Evolutionary conservation across 2,329 filamentous ascomycete species (phyloP).

Genomic region (Sporothrix euskadiensis): DNA sequence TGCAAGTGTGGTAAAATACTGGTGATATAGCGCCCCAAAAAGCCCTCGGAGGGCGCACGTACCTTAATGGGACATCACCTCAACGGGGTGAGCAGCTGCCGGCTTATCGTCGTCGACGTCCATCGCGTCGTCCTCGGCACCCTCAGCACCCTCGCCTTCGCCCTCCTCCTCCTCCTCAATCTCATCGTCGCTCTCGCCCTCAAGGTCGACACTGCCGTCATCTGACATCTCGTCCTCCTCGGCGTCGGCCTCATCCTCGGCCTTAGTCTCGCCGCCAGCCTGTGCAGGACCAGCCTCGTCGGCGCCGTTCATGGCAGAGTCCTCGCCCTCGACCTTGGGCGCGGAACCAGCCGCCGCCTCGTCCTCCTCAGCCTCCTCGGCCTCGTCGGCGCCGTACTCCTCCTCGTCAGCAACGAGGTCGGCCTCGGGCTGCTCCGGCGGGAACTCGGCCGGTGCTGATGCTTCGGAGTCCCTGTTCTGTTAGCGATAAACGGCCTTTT

Average conservation of each 20-base stretch:
- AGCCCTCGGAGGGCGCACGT: no score
- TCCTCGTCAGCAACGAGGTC: slow-evolving; percentile 83
- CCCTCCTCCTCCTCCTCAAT: slow-evolving; percentile 40
- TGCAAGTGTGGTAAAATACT: neutral
- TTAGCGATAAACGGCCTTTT: no score
- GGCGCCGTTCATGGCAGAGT: slow-evolving; percentile 41
- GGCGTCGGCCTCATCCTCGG: slow-evolving; percentile 34
- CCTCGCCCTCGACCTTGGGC: slow-evolving; percentile 32
- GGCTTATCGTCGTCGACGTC: slow-evolving; percentile 41
- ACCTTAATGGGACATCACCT: slow-evolving; percentile 37
- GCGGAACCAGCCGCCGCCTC: slow-evolving; percentile 35
- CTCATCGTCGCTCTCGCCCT: slow-evolving; percentile 45
- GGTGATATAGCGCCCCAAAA: no score
- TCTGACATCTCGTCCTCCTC: slow-evolving; percentile 44
- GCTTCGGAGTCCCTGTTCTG: slow-evolving; percentile 86
- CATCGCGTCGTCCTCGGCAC: slow-evolving; percentile 41
- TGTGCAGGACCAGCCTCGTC: slow-evolving; percentile 31
- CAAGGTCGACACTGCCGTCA: slow-evolving; percentile 45
- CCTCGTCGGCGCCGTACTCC: slow-evolving; percentile 88
- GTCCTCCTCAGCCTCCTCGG: slow-evolving; percentile 65
- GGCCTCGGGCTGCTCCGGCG: slow-evolving; percentile 95
- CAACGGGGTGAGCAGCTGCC: slow-evolving; percentile 33
- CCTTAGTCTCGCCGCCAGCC: slow-evolving; percentile 26
- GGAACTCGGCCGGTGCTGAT: slow-evolving; percentile 91
- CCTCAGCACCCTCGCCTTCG: slow-evolving; percentile 33